These are phyloP conservation scores for Rhynchosporium agropyri DNA, from an alignment of 2,329 filamentous ascomycete genomes.

Conservation along the genomic window DNA sequence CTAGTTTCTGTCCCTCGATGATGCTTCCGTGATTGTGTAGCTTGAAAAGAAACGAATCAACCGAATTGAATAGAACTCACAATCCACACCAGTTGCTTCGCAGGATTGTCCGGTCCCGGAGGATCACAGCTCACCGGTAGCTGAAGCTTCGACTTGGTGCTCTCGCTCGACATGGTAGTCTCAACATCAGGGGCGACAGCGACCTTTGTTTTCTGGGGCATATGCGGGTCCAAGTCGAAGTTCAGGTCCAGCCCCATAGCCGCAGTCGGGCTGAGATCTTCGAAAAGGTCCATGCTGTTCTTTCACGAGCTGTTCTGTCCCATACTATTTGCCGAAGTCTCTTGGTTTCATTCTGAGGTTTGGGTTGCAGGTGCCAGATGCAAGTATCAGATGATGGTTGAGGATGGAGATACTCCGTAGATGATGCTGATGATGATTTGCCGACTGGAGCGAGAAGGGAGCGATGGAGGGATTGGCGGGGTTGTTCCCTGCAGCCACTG, in stretches of 20 bases:
- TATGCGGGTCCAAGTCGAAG: neutral
- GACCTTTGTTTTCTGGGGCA: too few species aligned
- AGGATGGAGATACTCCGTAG: neutral
- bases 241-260: neutral
- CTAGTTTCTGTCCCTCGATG: neutral
- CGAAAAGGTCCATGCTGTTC: slow-evolving; percentile 13
- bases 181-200: slow-evolving; percentile 6
- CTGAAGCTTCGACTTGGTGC: slow-evolving; percentile 50
- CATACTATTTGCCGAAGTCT: neutral
- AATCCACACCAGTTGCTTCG: slow-evolving; percentile 84
- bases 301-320: neutral
- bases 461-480: too few species aligned
- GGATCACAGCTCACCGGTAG: slow-evolving; percentile 87
- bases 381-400: neutral
- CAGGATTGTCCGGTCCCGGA: slow-evolving; percentile 68
- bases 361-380: neutral
- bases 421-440: slow-evolving; percentile 1
- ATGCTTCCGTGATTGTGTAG: neutral
- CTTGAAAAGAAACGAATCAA: neutral
- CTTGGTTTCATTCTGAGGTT: slow-evolving; percentile 12
- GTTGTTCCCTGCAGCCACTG: too few species aligned
- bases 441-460: neutral
- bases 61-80: slow-evolving; percentile 52
- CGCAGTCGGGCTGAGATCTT: neutral
- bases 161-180: slow-evolving; percentile 31